Evolutionary conservation across 129 eudicot species (phyloP).

Genomic region (Erigeron canadensis): DNA sequence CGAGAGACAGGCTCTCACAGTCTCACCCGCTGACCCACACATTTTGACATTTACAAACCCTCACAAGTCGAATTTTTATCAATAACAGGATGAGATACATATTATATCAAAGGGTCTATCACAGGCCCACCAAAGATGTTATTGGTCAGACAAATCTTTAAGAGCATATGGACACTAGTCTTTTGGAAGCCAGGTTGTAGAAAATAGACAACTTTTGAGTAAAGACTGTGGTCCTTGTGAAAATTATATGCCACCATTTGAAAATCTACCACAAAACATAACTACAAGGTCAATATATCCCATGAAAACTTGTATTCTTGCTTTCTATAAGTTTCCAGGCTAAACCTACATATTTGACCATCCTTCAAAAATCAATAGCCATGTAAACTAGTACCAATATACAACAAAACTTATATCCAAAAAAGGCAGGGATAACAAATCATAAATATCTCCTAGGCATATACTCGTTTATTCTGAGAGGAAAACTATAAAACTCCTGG

Average conservation of each 20-base stretch:
- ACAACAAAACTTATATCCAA: conserved; percentile 32
- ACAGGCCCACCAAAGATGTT: background rate
- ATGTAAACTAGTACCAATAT: conserved; percentile 17
- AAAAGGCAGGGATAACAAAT: conserved; percentile 8
- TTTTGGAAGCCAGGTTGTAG: background rate
- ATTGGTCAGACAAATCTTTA: background rate
- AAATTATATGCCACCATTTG: background rate
- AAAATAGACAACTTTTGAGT: background rate
- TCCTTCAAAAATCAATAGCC: conserved; percentile 16
- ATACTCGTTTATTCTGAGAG: conserved; percentile 61
- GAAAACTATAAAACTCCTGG: conserved; percentile 82
- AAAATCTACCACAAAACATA: background rate
- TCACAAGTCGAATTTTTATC: no score
- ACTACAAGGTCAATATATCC: conserved; percentile 12
- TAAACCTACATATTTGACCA: conserved; percentile 26
- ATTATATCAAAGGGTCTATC: no score
- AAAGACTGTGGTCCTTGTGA: background rate
- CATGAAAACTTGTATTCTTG: conserved; percentile 17
- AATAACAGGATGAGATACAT: no score
- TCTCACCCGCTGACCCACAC: no score
- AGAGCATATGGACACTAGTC: background rate
- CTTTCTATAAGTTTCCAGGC: conserved; percentile 20
- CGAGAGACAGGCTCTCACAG: no score
- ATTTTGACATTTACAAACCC: no score
- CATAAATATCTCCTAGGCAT: conserved; percentile 70